These are phyloP conservation scores for Chlorociboria aeruginascens DNA, from an alignment of 495 filamentous ascomycete genomes.

Conservation along the genomic window DNA sequence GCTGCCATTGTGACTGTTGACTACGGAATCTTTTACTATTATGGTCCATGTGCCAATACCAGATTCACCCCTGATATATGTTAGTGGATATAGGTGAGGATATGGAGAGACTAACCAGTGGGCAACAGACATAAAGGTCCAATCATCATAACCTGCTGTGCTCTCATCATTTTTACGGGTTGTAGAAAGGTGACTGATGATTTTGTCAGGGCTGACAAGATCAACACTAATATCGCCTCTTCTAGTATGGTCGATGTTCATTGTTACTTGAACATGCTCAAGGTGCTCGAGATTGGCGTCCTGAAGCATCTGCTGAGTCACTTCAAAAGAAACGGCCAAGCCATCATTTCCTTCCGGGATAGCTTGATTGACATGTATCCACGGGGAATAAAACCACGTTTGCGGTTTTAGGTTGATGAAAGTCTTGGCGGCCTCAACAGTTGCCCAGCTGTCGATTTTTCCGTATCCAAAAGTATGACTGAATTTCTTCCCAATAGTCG, in stretches of 20 bases:
- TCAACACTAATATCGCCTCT: slow-evolving; percentile 92
- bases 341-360: slow-evolving; percentile 84
- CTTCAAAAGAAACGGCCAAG: slow-evolving; percentile 61
- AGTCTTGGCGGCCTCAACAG: slow-evolving; percentile 75
- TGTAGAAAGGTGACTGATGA: slow-evolving; percentile 75
- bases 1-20: slow-evolving; percentile 62
- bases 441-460: slow-evolving; percentile 76
- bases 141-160: slow-evolving; percentile 71
- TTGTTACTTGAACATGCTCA: slow-evolving; percentile 94
- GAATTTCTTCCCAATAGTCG: slow-evolving; percentile 69
- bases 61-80: slow-evolving; percentile 63
- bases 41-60: slow-evolving; percentile 84
- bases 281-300: slow-evolving; percentile 73
- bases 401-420: slow-evolving; percentile 94
- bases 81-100: slow-evolving; percentile 7
- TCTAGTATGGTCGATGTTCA: slow-evolving; percentile 80
- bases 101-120: slow-evolving; percentile 59
- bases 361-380: slow-evolving; percentile 73
- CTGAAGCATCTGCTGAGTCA: slow-evolving; percentile 64
- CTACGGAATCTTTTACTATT: slow-evolving; percentile 72
- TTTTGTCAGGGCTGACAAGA: slow-evolving; percentile 67
- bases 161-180: slow-evolving; percentile 52
- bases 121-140: slow-evolving; percentile 97
- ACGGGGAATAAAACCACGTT: slow-evolving; percentile 86
- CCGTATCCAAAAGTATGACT: slow-evolving; percentile 94